Evolutionary conservation across 257 asterid genomes (phyloP), one percentile per base, ranked within the genome.

Genomic region (Thymus quinquecostatus): DNA sequence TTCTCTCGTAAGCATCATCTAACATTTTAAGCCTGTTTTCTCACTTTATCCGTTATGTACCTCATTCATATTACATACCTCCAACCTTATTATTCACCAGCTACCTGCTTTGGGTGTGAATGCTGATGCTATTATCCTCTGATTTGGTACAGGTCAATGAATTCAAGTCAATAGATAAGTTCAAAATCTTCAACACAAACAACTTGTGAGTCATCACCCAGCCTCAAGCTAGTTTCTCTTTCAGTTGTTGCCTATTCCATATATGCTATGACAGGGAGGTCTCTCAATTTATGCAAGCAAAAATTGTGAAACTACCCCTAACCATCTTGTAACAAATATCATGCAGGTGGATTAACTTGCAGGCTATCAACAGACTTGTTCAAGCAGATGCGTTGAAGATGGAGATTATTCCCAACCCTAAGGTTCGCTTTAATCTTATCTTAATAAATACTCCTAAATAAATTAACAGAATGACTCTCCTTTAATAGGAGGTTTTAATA

Each of bases 401-500:
- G 99, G 99, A 95, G 82, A 95, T 95, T 64, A 95, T 95, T 68
- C 99, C 98, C 56, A 95, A 95, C 86, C 98, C 98, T 58, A 95
- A 95, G 97, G 97, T 92, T 70, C 51, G 30, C 28, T 32, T 51
- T 34, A 70, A 32, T 53, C 72, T 57, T 32, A n/a, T 30, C 27
- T 57, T 49, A 4, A 5, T 4, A 49, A 49, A n/a, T 45, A 11
- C 21, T 21, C 21, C 2, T 12, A 51, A 44, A 51, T 51, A 51
- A 51, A 50, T 38, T 38, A 38, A 49, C 3, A 57, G 32, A 92
- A 89, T 95, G 97, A 88, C 74, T 67, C 50, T 40, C 11, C 43
- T 53, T 41, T 72, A 36, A 38, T 7, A 44, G 47, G 27, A 43
- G 30, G 29, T 34, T 9, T 58, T 12, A 60, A 10, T 14, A 43